A percentile compares a stretch with the other conserved stretches of the same genome.
Evolutionary conservation across 352 stramenopile species (phyloP).

Genomic region (Phytophthora citricola): DNA sequence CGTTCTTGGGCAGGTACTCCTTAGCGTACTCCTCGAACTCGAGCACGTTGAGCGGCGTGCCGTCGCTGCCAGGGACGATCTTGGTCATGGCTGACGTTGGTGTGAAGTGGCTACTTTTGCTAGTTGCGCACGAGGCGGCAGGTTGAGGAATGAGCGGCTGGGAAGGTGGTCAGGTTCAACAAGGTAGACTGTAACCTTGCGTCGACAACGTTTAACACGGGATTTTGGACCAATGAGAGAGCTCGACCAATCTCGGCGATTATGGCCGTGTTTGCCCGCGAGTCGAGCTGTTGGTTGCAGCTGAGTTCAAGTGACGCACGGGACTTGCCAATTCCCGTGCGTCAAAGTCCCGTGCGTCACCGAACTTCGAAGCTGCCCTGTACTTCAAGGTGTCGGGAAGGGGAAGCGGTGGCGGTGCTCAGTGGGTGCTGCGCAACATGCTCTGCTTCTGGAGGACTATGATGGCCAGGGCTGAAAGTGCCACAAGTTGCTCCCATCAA

Average conservation of each 20-base stretch:
- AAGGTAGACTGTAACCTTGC: conserved; percentile 19
- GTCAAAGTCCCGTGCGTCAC: not conserved
- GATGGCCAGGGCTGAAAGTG: not conserved
- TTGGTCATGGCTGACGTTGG: conserved; percentile 46
- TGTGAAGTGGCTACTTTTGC: not conserved
- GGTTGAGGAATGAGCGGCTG: conserved; percentile 17
- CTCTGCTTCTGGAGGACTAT: not conserved
- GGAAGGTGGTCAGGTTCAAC: not conserved
- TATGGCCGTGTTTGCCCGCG: not conserved
- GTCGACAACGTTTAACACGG: conserved; percentile 19
- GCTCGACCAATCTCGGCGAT: conserved; percentile 28
- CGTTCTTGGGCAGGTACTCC: conserved; percentile 92
- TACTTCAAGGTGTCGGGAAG: conserved; percentile 7
- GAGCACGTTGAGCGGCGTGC: conserved; percentile 85
- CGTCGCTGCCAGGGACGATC: conserved; percentile 79
- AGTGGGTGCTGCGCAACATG: not conserved
- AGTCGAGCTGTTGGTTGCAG: too few species aligned
- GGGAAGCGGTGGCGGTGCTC: not conserved
- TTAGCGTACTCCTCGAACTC: conserved; percentile 92
- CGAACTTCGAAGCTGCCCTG: conserved; percentile 5
- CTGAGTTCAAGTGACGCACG: too few species aligned
- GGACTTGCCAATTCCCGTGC: too few species aligned
- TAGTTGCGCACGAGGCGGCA: conserved; percentile 11
- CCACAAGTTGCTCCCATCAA: not conserved
- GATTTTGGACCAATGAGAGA: conserved; percentile 17